phyloP scores from a whole-genome alignment of 495 filamentous ascomycete species.

The Penicillium soppii region DNA sequence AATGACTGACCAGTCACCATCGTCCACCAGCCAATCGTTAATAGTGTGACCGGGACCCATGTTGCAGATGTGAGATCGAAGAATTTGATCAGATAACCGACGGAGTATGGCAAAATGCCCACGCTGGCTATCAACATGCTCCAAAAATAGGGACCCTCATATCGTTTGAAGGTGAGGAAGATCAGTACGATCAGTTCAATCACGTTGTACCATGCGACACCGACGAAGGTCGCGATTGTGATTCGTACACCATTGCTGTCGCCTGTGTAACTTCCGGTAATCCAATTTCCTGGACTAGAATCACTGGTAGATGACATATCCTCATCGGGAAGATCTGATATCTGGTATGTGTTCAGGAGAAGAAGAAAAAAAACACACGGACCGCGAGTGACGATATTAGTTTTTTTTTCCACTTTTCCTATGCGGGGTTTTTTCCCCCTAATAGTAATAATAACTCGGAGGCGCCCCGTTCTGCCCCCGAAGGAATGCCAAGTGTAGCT shows the following conservation, averaged over 20 bases:
- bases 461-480: constrained; percentile 7
- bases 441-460: no score
- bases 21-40: constrained; percentile 39
- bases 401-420: background rate
- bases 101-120: constrained; percentile 32
- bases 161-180: constrained; percentile 40
- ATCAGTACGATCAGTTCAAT: constrained; percentile 43
- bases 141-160: constrained; percentile 44
- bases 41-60: constrained; percentile 29
- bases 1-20: constrained; percentile 44
- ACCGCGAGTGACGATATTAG: background rate
- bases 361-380: background rate
- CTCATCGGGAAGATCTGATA: background rate
- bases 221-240: constrained; percentile 38
- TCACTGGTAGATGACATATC: constrained; percentile 24
- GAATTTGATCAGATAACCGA: constrained; percentile 40
- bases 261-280: constrained; percentile 28
- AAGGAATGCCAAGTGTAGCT: constrained; percentile 8
- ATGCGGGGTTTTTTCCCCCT: constrained; percentile 5
- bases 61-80: constrained; percentile 28
- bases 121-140: constrained; percentile 35
- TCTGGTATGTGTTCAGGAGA: no score
- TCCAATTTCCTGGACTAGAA: constrained; percentile 27
- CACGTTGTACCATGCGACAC: constrained; percentile 38
- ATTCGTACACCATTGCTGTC: constrained; percentile 28